A percentile compares a stretch with the other conserved stretches of the same genome.
Conservation (phyloP, 371 early-diverging fungal species). For the Mortierella sp. region DNA sequence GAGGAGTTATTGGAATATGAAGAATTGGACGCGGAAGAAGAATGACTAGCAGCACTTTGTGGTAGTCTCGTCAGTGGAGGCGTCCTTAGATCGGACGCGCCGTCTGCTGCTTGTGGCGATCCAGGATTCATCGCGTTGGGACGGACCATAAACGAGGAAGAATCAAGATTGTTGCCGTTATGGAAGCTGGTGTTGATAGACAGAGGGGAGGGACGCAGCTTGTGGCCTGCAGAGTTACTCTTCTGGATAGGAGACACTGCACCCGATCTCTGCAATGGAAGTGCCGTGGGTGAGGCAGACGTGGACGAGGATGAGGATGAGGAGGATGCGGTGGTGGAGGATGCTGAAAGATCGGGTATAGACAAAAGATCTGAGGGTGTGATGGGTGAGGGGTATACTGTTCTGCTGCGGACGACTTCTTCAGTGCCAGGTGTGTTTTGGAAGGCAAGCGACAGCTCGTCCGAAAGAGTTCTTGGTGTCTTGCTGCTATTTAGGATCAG, state of each 20-base stretch:
- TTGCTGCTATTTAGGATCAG: conserved; percentile 5
- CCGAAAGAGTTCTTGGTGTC: conserved; percentile 27
- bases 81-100: conserved; percentile 6
- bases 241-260: conserved; percentile 16
- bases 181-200: conserved; percentile 32
- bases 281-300: conserved; percentile 3
- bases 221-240: conserved; percentile 7
- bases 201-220: conserved; percentile 40
- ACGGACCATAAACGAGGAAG: conserved; percentile 10
- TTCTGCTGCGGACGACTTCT: conserved; percentile 3
- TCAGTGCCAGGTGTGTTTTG: conserved; percentile 6
- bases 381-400: conserved; percentile 35
- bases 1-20: conserved; percentile 48
- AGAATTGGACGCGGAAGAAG: conserved; percentile 33
- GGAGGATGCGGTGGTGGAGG: conserved; percentile 1
- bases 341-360: conserved; percentile 24
- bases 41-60: conserved; percentile 15
- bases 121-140: conserved; percentile 15
- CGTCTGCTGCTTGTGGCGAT: conserved; percentile 23
- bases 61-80: conserved; percentile 26
- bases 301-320: conserved; percentile 12
- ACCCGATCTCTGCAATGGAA: background rate
- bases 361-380: conserved; percentile 40
- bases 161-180: conserved; percentile 3
- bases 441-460: conserved; percentile 31